These are phyloP conservation scores for Bruguiera sexangula DNA, from an alignment of 345 rosid species.

Conservation along the genomic window DNA sequence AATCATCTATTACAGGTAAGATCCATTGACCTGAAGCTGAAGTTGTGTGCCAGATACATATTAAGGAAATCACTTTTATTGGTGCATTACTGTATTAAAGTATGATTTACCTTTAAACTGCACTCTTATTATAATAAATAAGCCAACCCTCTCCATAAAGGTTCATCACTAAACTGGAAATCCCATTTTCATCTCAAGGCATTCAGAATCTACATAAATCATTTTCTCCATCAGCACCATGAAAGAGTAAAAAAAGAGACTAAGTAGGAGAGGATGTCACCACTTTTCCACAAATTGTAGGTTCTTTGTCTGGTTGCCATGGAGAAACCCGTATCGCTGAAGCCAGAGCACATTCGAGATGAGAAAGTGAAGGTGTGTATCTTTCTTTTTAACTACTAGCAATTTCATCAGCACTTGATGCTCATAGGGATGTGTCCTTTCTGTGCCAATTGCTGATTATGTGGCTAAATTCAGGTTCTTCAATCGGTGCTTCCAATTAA, in stretches of 20 bases:
- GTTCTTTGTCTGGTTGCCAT: conserved; percentile 92
- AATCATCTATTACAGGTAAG: conserved; percentile 93
- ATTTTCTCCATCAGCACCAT: conserved; percentile 5
- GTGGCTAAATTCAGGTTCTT: conserved; percentile 62
- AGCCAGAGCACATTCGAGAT: conserved; percentile 97
- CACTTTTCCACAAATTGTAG: conserved; percentile 36
- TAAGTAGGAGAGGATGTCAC: neutral
- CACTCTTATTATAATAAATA: too few species aligned
- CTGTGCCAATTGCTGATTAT: conserved; percentile 17
- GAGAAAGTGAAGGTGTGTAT: conserved; percentile 92
- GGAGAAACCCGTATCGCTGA: conserved; percentile 97
- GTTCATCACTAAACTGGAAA: neutral
- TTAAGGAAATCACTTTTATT: neutral
- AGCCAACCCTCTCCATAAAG: too few species aligned
- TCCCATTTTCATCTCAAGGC: neutral
- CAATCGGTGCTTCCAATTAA: conserved; percentile 86
- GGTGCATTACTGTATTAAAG: neutral
- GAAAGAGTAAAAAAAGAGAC: neutral
- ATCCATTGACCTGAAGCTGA: conserved; percentile 1
- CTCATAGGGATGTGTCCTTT: conserved; percentile 1
- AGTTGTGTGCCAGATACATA: neutral
- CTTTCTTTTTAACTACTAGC: conserved; percentile 2
- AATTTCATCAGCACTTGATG: conserved; percentile 2
- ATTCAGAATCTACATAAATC: neutral
- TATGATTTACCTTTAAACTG: neutral